Percentiles rank a stretch among this genome's conserved stretches.
phyloP scores from a whole-genome alignment of 1,139 yeast species.

The Nakaseomyces delphensis region DNA sequence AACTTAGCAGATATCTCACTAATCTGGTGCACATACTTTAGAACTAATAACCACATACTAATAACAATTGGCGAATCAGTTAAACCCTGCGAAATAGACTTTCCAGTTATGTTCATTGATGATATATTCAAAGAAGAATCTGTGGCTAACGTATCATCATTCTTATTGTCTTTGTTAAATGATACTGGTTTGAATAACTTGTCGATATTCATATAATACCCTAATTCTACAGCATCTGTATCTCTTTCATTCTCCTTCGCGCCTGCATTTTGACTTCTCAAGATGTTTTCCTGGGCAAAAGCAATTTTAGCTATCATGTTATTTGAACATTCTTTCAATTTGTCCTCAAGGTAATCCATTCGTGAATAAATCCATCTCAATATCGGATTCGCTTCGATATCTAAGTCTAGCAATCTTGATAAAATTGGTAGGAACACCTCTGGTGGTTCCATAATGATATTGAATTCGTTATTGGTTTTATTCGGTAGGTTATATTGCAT shows the following conservation, averaged over 20 bases:
- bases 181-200: conserved; percentile 15
- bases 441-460: background rate
- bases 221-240: conserved; percentile 23
- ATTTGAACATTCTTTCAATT: conserved; percentile 33
- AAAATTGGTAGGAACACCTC: conserved; percentile 38
- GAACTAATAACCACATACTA: conserved; percentile 47
- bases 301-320: conserved; percentile 32
- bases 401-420: conserved; percentile 54
- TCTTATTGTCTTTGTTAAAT: conserved; percentile 1
- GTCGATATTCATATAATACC: conserved; percentile 22
- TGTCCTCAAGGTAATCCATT: conserved; percentile 34
- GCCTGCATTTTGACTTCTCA: conserved; percentile 25
- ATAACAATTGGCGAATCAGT: conserved; percentile 41
- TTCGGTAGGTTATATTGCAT: background rate
- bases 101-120: background rate
- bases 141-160: conserved; percentile 7
- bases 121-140: conserved; percentile 3
- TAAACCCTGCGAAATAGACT: conserved; percentile 19
- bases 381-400: conserved; percentile 51
- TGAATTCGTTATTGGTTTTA: background rate
- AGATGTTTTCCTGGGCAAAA: conserved; percentile 30
- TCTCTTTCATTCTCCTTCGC: conserved; percentile 22
- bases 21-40: conserved; percentile 40
- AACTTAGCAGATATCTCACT: conserved; percentile 30
- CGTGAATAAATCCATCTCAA: conserved; percentile 50